Evolutionary conservation across 1,284 basidiomycete species (phyloP).

Genomic region (Abortiporus biennis): DNA sequence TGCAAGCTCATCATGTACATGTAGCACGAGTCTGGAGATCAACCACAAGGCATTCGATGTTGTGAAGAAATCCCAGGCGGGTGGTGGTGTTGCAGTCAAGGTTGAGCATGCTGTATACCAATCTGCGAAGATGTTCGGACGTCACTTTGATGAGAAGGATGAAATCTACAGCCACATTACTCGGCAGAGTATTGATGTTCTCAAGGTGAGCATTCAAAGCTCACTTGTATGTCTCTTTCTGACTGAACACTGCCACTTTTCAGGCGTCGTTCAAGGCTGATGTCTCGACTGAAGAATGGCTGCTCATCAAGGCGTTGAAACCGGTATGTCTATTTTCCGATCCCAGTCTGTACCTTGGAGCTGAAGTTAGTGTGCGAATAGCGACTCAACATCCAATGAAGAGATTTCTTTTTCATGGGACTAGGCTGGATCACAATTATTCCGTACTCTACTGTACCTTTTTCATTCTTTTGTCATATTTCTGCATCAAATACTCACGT

Average conservation of each 20-base stretch:
- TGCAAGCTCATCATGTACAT: no score
- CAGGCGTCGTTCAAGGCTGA: slow-evolving; percentile 86
- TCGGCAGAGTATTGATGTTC: slow-evolving; percentile 89
- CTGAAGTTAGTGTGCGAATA: slow-evolving; percentile 14
- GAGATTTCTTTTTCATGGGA: background rate
- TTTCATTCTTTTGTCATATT: no score
- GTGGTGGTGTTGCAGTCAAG: slow-evolving; percentile 96
- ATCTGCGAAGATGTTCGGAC: slow-evolving; percentile 90
- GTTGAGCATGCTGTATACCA: slow-evolving; percentile 98
- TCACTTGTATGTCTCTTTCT: slow-evolving; percentile 6
- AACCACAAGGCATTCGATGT: slow-evolving; percentile 84
- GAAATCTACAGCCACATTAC: slow-evolving; percentile 90
- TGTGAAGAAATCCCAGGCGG: slow-evolving; percentile 90
- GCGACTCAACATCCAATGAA: slow-evolving; percentile 44
- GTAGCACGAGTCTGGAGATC: slow-evolving; percentile 89
- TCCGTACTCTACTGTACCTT: no score
- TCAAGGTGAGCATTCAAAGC: slow-evolving; percentile 58
- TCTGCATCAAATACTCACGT: no score
- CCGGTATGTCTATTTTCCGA: slow-evolving; percentile 43
- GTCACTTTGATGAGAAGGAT: slow-evolving; percentile 96
- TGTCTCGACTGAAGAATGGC: slow-evolving; percentile 91
- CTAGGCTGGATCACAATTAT: background rate
- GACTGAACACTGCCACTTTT: background rate
- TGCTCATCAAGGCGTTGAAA: slow-evolving; percentile 90
- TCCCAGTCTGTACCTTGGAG: background rate